Percentiles rank a stretch among this genome's conserved stretches.
These are phyloP conservation scores for Diplodia mutila DNA, from an alignment of 2,329 filamentous ascomycete species.

Conservation along the genomic window DNA sequence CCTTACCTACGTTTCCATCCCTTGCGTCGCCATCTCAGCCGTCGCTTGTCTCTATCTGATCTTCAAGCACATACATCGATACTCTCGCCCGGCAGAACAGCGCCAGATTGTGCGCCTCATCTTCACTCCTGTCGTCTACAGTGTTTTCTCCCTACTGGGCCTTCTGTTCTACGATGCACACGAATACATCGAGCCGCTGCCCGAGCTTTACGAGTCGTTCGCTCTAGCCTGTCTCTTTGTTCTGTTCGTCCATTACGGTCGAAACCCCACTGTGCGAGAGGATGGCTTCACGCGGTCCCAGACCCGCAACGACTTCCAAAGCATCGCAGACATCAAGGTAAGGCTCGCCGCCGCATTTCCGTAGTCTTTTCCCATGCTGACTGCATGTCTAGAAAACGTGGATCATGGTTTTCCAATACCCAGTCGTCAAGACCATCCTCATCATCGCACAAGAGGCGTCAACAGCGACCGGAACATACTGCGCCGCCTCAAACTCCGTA, in stretches of 20 bases:
- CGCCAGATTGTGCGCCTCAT: constrained; percentile 37
- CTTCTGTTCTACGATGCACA: constrained; percentile 33
- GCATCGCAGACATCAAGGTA: constrained; percentile 1
- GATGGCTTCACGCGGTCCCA: not conserved
- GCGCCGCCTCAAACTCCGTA: constrained; percentile 7
- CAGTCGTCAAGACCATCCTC: constrained; percentile 31
- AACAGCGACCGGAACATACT: constrained; percentile 33
- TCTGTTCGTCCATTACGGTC: not conserved
- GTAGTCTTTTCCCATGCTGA: not conserved
- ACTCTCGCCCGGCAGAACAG: constrained; percentile 36
- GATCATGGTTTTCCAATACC: constrained; percentile 37
- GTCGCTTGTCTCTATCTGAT: constrained; percentile 31
- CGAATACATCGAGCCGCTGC: constrained; percentile 36
- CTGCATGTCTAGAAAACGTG: constrained; percentile 29
- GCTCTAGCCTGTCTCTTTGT: constrained; percentile 30
- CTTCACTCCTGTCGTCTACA: constrained; percentile 33
- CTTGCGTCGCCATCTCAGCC: constrained; percentile 29
- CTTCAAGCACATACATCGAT: constrained; percentile 33
- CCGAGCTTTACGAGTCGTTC: constrained; percentile 37
- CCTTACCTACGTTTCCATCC: constrained; percentile 29
- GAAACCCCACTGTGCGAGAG: not conserved
- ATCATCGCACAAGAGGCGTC: constrained; percentile 32
- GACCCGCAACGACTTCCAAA: not conserved
- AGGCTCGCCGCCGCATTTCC: constrained; percentile 21
- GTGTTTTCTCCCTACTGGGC: constrained; percentile 31